Base-by-base conservation (phyloP, 2,329 filamentous ascomycete genomes). In the Plectosphaerella cucumerina region DNA sequence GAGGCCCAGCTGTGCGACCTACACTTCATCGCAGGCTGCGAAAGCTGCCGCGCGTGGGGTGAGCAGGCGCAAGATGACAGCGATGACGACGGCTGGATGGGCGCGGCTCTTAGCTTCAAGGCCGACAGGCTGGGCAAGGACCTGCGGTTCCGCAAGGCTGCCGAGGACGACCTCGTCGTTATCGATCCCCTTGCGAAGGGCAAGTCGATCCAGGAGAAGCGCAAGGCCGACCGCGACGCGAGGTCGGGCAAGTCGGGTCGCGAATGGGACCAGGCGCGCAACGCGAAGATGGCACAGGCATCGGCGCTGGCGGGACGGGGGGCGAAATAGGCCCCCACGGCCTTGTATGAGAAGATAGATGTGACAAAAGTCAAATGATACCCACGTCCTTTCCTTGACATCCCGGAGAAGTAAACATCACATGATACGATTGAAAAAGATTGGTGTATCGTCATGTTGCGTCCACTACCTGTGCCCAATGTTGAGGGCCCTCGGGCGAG, bases 1-100 rank as follows among this genome's bases (percentile, higher is more conserved):
- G 90, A 95, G 65, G 85, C 84, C 3, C 79, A 79, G 47, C 76
- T 95, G 4, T 99, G 94, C 64, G 94, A 97, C 66, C 72, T 99
- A 34, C 94, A 99, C 66, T 99, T 97, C 68, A 95, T 99, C 56
- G 89, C 88, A 46, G 89, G 95, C 61, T 99, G 94, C 67, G 90
- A 96, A 65, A 96, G 90, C 43, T 97, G 94, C 67, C 84, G 82
- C 52, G 82, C 86, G 0, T 96, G 92, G 90, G 88, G 95, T 62
- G 79, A 85, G 59, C 77, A 75, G 39, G 81, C 76, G 4, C 74
- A 76, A 12, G 73, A 74, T 3, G 81, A 85, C 4, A 79, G 77
- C 58, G 80, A 82, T 53, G 83, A 83, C 46, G 76, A 81, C 46
- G 85, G 84, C 8, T 97, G 93, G 92, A 89, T 97, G 84, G 83